Evolutionary conservation across 768 basidiomycete genomes (phyloP), one percentile per base, ranked within the genome.

Genomic region (Leccinum subgranulosum): DNA sequence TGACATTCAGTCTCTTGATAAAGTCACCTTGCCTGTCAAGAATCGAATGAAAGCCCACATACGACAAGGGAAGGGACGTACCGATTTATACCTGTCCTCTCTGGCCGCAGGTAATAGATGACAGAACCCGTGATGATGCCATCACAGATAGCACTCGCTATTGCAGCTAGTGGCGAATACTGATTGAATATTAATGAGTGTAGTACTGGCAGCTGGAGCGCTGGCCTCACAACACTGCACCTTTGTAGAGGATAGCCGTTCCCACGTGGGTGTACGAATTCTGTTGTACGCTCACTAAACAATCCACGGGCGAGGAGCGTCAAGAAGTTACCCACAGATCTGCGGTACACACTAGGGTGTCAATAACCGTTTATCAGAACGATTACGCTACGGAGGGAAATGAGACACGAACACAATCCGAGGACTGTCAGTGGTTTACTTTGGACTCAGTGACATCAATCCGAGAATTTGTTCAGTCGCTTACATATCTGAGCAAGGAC

Each of bases 71-170:
- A 29, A 29, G 17, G 29, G 17, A 48, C 8, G 12, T 57, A 67
- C 67, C 64, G 59, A 31, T 19, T 36, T 51, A 50, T 10, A 12
- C 48, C 62, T 21, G 54, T 61, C 23, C 56, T 57, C 15, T 23
- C 48, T 8, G 61, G 48, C 21, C 56, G 61, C 36, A 68, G 49
- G 36, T 58, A 66, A 49, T 59, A 65, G 1, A 52, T 31, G 19
- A 68, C 45, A 11, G 61, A 60, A 10, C 4, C 3, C 2, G 64
- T 68, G 54, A 70, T 68, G 49, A 56, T 4, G 14, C 46, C 49
- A 53, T 68, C 66, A 27, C 68, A 70, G 19, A 59, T 1, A 19
- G 68, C 60, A n/a, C 64, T 60, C 10, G 62, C 47, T 19, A 69
- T 2, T 15, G 59, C 53, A 7, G 53, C 39, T 23, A 60, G 9